A percentile compares a stretch with the other conserved stretches of the same genome.
phyloP scores from a whole-genome alignment of 2,329 filamentous ascomycete genomes.

The Curvularia eragrostidis region DNA sequence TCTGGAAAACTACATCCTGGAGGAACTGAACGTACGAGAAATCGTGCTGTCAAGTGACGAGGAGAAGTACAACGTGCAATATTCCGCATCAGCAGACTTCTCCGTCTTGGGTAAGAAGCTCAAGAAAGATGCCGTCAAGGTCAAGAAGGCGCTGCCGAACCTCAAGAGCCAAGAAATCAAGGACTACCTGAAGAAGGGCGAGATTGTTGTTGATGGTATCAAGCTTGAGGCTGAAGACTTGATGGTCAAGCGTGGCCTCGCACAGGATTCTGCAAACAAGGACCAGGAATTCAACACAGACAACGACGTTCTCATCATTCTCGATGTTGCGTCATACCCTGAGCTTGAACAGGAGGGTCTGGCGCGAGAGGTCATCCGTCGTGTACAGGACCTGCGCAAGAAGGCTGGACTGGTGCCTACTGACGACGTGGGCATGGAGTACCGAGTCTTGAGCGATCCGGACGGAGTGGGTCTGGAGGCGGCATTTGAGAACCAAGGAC shows the following conservation, averaged over 20 bases:
- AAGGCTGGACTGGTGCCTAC: constrained; percentile 89
- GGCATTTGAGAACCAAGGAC: constrained; percentile 72
- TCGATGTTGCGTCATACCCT: constrained; percentile 82
- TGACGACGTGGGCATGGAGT: constrained; percentile 96
- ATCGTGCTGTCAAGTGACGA: constrained; percentile 86
- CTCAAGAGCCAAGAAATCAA: constrained; percentile 83
- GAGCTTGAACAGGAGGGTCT: constrained; percentile 89
- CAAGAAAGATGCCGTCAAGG: constrained; percentile 89
- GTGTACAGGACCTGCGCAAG: constrained; percentile 91
- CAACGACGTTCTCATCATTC: constrained; percentile 85
- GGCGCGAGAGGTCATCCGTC: constrained; percentile 89
- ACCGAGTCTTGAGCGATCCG: constrained; percentile 79
- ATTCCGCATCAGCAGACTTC: constrained; percentile 90
- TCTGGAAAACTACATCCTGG: constrained; percentile 84
- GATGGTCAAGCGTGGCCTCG: constrained; percentile 78
- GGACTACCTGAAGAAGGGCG: constrained; percentile 73
- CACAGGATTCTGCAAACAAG: constrained; percentile 72
- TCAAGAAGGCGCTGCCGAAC: constrained; percentile 85
- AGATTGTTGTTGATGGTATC: constrained; percentile 85
- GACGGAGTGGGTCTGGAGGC: constrained; percentile 75
- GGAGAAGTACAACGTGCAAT: constrained; percentile 88
- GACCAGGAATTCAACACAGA: constrained; percentile 87
- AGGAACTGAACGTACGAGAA: constrained; percentile 90
- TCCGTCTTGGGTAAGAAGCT: constrained; percentile 94
- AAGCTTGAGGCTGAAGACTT: constrained; percentile 82